Percentiles rank a stretch among this genome's conserved stretches.
Evolutionary conservation across 129 eudicot genomes (phyloP).

Genomic region (Chrysanthemum lavandulifolium): DNA sequence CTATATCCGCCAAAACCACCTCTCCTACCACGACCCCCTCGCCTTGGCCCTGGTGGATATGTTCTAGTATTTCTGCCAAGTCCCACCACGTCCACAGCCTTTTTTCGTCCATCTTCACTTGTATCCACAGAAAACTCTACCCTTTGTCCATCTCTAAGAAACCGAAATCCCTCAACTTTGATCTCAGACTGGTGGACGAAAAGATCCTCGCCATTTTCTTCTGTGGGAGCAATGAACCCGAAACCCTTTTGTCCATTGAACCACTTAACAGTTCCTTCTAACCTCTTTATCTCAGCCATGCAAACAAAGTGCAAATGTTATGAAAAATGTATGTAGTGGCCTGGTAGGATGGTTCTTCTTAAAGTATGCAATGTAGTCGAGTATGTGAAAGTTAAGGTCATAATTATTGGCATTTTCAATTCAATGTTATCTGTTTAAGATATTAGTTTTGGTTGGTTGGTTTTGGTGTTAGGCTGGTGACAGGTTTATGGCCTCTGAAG

Average conservation of each 20-base stretch:
- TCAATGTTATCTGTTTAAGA: conserved; percentile 17
- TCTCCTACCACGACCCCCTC: conserved; percentile 35
- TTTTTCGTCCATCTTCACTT: conserved; percentile 33
- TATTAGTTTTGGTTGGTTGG: conserved; percentile 25
- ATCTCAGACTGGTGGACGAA: conserved; percentile 44
- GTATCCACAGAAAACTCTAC: conserved; percentile 31
- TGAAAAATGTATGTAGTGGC: background rate
- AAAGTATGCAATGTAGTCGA: background rate
- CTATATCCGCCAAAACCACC: conserved; percentile 29
- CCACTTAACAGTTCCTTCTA: conserved; percentile 40
- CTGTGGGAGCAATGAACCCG: conserved; percentile 38
- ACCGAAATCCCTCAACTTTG: conserved; percentile 40
- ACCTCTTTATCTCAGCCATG: conserved; percentile 35
- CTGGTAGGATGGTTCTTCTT: too few relatives aligned
- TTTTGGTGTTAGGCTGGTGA: conserved; percentile 15
- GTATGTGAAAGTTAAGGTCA: conserved; percentile 13
- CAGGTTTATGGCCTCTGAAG: conserved; percentile 23
- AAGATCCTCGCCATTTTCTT: conserved; percentile 26
- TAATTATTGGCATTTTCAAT: background rate
- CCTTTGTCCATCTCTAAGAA: conserved; percentile 40
- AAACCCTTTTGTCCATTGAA: conserved; percentile 46
- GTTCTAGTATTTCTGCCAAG: conserved; percentile 23
- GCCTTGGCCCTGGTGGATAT: conserved; percentile 10
- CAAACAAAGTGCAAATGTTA: conserved; percentile 1
- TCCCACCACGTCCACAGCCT: conserved; percentile 38